Conservation (phyloP, 1,284 basidiomycete species). For the Hypsizygus ulmarius region DNA sequence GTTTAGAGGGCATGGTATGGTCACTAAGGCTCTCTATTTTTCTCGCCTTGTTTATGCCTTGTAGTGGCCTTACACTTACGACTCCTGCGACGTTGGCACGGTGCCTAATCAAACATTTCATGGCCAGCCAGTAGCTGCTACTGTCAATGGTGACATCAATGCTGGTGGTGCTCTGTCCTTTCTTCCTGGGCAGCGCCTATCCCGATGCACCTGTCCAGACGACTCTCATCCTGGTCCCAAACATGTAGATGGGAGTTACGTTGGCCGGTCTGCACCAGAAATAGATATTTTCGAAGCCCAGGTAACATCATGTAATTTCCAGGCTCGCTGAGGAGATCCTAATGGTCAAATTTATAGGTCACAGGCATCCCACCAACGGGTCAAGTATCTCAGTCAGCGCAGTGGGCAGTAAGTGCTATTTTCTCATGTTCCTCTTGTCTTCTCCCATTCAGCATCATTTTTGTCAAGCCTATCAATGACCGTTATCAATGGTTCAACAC, state of each 20-base stretch:
- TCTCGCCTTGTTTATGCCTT: neutral
- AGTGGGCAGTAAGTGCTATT: slow-evolving; percentile 60
- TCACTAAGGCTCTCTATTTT: neutral
- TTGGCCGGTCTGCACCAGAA: slow-evolving; percentile 76
- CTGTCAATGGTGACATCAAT: slow-evolving; percentile 46
- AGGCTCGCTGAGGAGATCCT: slow-evolving; percentile 14
- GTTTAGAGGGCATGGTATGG: slow-evolving; percentile 46
- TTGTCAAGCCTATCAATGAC: slow-evolving; percentile 54
- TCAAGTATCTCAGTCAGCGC: slow-evolving; percentile 66
- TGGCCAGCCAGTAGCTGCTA: slow-evolving; percentile 39
- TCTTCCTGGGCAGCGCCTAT: slow-evolving; percentile 77
- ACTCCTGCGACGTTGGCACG: slow-evolving; percentile 72
- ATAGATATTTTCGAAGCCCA: slow-evolving; percentile 79
- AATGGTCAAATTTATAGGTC: slow-evolving; percentile 26
- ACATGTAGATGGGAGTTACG: slow-evolving; percentile 56
- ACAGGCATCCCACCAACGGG: slow-evolving; percentile 40
- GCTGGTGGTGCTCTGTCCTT: slow-evolving; percentile 48
- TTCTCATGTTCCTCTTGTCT: neutral
- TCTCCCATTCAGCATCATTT: neutral
- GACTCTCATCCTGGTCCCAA: slow-evolving; percentile 78
- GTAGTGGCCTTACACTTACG: slow-evolving; percentile 78
- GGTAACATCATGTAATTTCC: slow-evolving; percentile 19
- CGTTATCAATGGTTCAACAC: slow-evolving; percentile 54
- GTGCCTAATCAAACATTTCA: slow-evolving; percentile 53
- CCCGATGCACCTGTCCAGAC: slow-evolving; percentile 74